Conservation (phyloP, 1,139 yeast genomes). For the Blastobotrys capitulatus region DNA sequence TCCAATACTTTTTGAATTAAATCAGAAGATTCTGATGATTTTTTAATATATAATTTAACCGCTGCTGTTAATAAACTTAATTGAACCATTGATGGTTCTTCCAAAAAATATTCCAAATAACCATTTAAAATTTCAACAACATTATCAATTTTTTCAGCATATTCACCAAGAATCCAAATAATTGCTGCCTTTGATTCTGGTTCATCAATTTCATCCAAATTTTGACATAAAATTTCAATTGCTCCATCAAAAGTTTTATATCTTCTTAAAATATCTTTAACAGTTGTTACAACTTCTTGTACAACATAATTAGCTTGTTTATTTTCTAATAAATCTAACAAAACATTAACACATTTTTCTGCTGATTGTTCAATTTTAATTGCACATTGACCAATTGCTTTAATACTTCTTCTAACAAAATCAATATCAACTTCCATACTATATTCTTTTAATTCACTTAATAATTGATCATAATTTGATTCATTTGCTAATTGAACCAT, state of each 20-base stretch:
- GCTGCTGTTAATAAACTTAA: constrained; percentile 69
- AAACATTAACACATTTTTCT: constrained; percentile 67
- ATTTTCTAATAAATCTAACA: constrained; percentile 70
- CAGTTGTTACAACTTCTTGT: constrained; percentile 73
- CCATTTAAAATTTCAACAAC: constrained; percentile 41
- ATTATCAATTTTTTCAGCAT: constrained; percentile 65
- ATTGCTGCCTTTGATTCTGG: constrained; percentile 68
- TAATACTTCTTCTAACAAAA: constrained; percentile 75
- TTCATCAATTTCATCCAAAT: constrained; percentile 53
- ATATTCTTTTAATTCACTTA: constrained; percentile 84
- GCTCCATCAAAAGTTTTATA: constrained; percentile 64
- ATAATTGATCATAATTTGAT: constrained; percentile 58
- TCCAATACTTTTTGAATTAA: constrained; percentile 69
- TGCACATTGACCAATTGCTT: constrained; percentile 85
- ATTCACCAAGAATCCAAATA: constrained; percentile 87
- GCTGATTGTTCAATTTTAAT: constrained; percentile 61
- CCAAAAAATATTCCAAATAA: constrained; percentile 59
- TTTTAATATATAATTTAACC: constrained; percentile 63
- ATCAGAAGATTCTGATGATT: constrained; percentile 39
- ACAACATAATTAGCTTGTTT: constrained; percentile 72
- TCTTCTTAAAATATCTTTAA: constrained; percentile 72
- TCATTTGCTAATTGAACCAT: constrained; percentile 78
- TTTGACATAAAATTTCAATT: constrained; percentile 62
- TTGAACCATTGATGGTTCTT: constrained; percentile 72
- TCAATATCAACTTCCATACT: constrained; percentile 93